These are phyloP conservation scores for Triticum urartu DNA, from an alignment of 176 grass and related monocot species.

Conservation along the genomic window DNA sequence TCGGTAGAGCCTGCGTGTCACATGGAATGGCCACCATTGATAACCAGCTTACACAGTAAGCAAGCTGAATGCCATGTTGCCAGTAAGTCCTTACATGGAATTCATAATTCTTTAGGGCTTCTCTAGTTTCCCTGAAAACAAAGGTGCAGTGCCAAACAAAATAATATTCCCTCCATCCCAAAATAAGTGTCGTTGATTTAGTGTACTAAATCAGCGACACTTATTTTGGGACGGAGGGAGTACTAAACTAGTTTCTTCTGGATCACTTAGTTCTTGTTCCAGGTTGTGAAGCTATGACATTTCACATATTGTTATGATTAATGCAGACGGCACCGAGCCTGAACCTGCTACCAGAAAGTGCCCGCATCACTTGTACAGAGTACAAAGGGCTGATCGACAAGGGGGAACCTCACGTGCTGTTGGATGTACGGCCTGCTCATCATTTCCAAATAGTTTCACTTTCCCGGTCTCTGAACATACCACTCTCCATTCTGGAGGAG, in stretches of 20 bases:
- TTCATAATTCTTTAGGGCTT: not conserved
- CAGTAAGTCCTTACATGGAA: not conserved
- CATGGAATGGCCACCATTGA: not conserved
- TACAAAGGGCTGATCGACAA: conserved; percentile 62
- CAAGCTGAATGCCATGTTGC: not conserved
- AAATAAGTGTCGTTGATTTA: too few species aligned
- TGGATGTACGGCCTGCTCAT: conserved; percentile 75
- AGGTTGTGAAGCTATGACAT: not conserved
- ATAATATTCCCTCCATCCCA: not conserved
- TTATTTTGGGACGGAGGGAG: too few species aligned
- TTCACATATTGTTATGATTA: conserved; percentile 2
- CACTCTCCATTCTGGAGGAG: conserved; percentile 53
- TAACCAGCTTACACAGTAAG: not conserved
- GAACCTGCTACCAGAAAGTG: conserved; percentile 49
- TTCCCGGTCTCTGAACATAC: conserved; percentile 68
- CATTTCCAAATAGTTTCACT: conserved; percentile 86
- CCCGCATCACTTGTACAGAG: conserved; percentile 57
- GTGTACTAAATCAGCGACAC: too few species aligned
- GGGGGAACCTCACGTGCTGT: conserved; percentile 51
- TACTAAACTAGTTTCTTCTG: not conserved
- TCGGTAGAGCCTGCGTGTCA: not conserved
- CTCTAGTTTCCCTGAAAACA: not conserved
- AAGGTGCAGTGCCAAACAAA: not conserved
- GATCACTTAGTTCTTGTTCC: not conserved
- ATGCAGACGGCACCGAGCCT: conserved; percentile 56